A percentile compares a stretch with the other conserved stretches of the same genome.
These are phyloP conservation scores for Kwoniella shandongensis DNA, from an alignment of 768 basidiomycete genomes.

Conservation along the genomic window DNA sequence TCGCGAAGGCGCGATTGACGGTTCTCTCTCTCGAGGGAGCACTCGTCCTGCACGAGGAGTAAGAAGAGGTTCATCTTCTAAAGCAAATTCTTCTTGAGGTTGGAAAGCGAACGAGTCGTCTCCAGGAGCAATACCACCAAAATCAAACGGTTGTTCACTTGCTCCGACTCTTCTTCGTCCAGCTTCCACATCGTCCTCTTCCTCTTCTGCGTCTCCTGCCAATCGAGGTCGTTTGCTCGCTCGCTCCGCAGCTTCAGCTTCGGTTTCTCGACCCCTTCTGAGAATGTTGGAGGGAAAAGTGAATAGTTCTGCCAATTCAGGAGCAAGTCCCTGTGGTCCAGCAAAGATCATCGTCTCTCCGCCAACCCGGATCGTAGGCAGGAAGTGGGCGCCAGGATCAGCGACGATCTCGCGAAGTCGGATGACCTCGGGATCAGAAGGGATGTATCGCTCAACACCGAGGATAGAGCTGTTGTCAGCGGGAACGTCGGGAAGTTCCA, in stretches of 20 bases:
- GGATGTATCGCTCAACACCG: slow-evolving; percentile 74
- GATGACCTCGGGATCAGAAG: slow-evolving; percentile 79
- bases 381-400: slow-evolving; percentile 79
- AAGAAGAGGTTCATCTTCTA: slow-evolving; percentile 5
- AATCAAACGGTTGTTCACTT: slow-evolving; percentile 61
- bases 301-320: slow-evolving; percentile 80
- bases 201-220: slow-evolving; percentile 58
- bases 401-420: slow-evolving; percentile 80
- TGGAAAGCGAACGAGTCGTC: slow-evolving; percentile 58
- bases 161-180: slow-evolving; percentile 63
- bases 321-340: slow-evolving; percentile 68
- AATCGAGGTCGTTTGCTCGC: slow-evolving; percentile 57
- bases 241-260: slow-evolving; percentile 54
- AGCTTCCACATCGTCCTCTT: slow-evolving; percentile 70
- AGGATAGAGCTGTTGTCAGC: slow-evolving; percentile 64
- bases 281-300: slow-evolving; percentile 68
- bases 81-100: slow-evolving; percentile 6
- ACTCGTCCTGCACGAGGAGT: slow-evolving; percentile 10
- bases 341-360: slow-evolving; percentile 65
- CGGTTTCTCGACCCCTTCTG: slow-evolving; percentile 61
- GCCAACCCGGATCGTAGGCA: slow-evolving; percentile 78
- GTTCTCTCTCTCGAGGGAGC: slow-evolving; percentile 16
- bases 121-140: slow-evolving; percentile 61
- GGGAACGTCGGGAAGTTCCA: slow-evolving; percentile 66
- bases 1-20: slow-evolving; percentile 28